A percentile compares a stretch with the other conserved stretches of the same genome.
These are phyloP conservation scores for Trichoderma polysporum DNA, from an alignment of 2,329 filamentous ascomycete species.

Conservation along the genomic window DNA sequence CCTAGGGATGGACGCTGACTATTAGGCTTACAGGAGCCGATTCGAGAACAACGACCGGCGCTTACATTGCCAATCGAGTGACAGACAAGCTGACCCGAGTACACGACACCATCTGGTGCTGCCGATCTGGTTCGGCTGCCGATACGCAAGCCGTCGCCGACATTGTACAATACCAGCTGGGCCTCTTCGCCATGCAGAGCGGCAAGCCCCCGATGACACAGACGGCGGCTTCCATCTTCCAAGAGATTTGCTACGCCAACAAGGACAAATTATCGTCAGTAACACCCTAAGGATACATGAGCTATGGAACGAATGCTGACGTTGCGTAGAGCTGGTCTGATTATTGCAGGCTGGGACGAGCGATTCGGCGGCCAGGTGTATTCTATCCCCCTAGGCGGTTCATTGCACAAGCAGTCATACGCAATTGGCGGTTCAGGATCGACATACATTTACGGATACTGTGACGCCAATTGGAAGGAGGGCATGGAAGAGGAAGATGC, in stretches of 20 bases:
- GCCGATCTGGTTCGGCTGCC: constrained; percentile 92
- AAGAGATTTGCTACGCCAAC: constrained; percentile 97
- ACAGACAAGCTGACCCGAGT: constrained; percentile 99
- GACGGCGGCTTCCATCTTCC: constrained; percentile 92
- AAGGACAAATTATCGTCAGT: constrained; percentile 87
- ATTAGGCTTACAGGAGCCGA: constrained; percentile 66
- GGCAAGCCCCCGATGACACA: constrained; percentile 90
- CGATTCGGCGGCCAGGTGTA: constrained; percentile 96
- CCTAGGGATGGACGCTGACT: constrained; percentile 22
- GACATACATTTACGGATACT: constrained; percentile 99
- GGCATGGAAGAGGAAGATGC: constrained; percentile 91
- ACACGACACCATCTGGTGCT: constrained; percentile 99
- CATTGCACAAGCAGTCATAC: constrained; percentile 95
- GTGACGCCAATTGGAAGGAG: constrained; percentile 93
- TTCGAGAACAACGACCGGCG: constrained; percentile 93
- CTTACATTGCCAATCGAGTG: constrained; percentile 98
- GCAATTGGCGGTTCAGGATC: constrained; percentile 95
- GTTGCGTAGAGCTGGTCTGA: constrained; percentile 76
- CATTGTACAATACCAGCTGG: constrained; percentile 95
- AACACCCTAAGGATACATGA: background rate
- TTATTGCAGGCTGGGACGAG: constrained; percentile 97
- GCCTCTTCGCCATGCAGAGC: constrained; percentile 87
- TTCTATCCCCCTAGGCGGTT: constrained; percentile 93
- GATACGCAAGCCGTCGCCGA: constrained; percentile 98
- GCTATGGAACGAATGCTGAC: constrained; percentile 23